Conservation (phyloP, 2,329 filamentous ascomycete genomes). For the Aspergillus sp. region DNA sequence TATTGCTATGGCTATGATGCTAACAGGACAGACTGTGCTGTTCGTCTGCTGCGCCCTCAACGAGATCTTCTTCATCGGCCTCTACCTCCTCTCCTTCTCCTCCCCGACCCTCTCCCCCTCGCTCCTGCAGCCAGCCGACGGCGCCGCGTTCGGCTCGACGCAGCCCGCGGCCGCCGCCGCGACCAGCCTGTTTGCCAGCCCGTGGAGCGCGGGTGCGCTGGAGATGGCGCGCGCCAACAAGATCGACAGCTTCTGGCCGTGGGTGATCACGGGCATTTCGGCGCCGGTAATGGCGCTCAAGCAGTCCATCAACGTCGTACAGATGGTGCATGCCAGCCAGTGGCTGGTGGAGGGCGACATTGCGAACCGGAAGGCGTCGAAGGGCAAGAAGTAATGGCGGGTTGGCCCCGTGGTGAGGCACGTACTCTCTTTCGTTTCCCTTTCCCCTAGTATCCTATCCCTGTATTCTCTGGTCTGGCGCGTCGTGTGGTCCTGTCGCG, state of each 20-base stretch:
- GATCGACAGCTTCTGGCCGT: slow-evolving; percentile 65
- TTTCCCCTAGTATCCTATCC: background rate
- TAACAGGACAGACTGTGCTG: slow-evolving; percentile 81
- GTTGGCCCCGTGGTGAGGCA: too few species aligned
- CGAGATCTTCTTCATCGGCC: slow-evolving; percentile 94
- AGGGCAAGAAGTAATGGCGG: slow-evolving; percentile 20
- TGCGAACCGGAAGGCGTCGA: slow-evolving; percentile 47
- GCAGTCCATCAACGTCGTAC: slow-evolving; percentile 88
- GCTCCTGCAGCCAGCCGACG: slow-evolving; percentile 56
- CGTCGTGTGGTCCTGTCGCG: background rate
- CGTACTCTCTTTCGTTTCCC: too few species aligned
- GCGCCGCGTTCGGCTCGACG: slow-evolving; percentile 43
- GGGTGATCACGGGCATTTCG: slow-evolving; percentile 72
- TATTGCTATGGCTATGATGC: too few species aligned
- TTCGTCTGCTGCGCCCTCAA: slow-evolving; percentile 87
- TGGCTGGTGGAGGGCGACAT: slow-evolving; percentile 91
- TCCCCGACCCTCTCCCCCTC: slow-evolving; percentile 81
- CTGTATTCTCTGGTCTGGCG: slow-evolving; percentile 7
- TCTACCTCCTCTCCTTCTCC: slow-evolving; percentile 95
- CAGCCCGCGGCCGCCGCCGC: slow-evolving; percentile 59
- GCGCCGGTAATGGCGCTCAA: slow-evolving; percentile 83
- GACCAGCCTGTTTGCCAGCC: slow-evolving; percentile 70
- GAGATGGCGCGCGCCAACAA: slow-evolving; percentile 93
- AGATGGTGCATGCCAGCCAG: slow-evolving; percentile 84
- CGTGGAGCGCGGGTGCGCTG: slow-evolving; percentile 84